Evolutionary conservation across 2,329 filamentous ascomycete genomes (phyloP), one percentile per base, ranked within the genome.

Genomic region (Alternaria triticimaculans): DNA sequence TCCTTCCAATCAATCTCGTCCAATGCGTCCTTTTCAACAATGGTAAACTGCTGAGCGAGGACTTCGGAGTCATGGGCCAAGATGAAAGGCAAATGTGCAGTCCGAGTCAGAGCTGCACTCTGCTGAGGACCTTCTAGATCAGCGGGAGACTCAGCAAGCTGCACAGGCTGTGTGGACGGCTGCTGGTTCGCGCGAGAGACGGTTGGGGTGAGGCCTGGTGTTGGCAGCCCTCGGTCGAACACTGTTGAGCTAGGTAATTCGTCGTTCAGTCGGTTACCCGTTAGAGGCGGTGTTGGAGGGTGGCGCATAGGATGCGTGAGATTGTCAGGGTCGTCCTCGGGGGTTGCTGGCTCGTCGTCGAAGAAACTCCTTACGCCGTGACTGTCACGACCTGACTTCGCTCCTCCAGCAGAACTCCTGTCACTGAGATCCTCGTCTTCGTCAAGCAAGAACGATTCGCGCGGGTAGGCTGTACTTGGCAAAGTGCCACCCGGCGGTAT

Each of bases 1-100:
- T 96, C 92, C 76, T 92, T 93, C 92, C 92, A 96, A 80, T 95
- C 92, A 66, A 96, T 92, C 78, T 95, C 92, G 70, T 93, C 92
- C 21, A 96, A 83, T 1, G 92, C 92, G 75, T 95, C 92, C 77
- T 95, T 94, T 75, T 96, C 92, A 50, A 96, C 92, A 33, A 96
- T 85, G 0, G 92, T 95, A 70, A 96, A 92, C 72, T 96, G 92
- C 77, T 94, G 90, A 3, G 92, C 92, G 25, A 96, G 84, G 4
- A 90, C 83, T 69, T 93, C 89, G 6, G 92, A 93, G 72, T 94
- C 91, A 70, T 94, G 94, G 0, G 91, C 91, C 23, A 96, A 84
- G 60, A 94, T 90, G 78, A 96, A 96, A 0, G 92, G 92, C 37
- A 95, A 80, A 77, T 96, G 92, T 14, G 73, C 49, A 55, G 68